Conservation (phyloP, 2,329 filamentous ascomycete species). For the Aureobasidium uvarum region DNA sequence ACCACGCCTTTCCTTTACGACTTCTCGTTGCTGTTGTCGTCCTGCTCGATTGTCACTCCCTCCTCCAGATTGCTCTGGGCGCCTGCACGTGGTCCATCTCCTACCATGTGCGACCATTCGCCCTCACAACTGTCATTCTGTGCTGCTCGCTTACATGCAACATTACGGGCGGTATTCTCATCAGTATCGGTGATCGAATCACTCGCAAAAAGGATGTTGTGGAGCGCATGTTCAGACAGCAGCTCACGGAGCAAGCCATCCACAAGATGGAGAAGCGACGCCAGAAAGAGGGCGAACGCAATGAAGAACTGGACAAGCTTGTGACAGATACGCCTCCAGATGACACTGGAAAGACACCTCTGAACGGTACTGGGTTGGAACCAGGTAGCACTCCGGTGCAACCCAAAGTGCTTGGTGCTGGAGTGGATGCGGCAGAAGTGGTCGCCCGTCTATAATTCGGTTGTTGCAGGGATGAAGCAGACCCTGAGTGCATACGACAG, state of each 20-base stretch:
- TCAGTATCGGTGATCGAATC: conserved; percentile 70
- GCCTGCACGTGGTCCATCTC: conserved; percentile 75
- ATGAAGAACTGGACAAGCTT: conserved; percentile 20
- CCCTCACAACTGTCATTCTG: conserved; percentile 77
- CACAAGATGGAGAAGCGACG: conserved; percentile 51
- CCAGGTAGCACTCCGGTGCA: neutral
- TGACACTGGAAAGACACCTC: neutral
- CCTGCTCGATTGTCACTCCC: conserved; percentile 73
- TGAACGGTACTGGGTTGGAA: neutral
- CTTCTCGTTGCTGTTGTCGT: conserved; percentile 75
- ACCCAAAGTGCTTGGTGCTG: neutral
- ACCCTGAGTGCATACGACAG: neutral
- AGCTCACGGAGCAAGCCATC: conserved; percentile 67
- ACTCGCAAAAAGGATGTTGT: conserved; percentile 85
- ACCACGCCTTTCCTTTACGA: conserved; percentile 72
- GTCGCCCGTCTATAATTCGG: neutral
- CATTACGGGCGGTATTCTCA: conserved; percentile 71
- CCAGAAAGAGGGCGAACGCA: conserved; percentile 23
- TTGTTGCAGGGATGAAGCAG: conserved; percentile 12
- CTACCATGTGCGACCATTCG: conserved; percentile 66
- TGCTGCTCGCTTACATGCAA: conserved; percentile 76
- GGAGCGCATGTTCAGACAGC: conserved; percentile 71
- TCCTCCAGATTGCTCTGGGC: conserved; percentile 77
- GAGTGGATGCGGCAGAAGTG: neutral
- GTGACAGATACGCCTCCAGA: neutral